Evolutionary conservation across 2,329 filamentous ascomycete genomes (phyloP).

Genomic region (Aspergillus pseudoterreus): DNA sequence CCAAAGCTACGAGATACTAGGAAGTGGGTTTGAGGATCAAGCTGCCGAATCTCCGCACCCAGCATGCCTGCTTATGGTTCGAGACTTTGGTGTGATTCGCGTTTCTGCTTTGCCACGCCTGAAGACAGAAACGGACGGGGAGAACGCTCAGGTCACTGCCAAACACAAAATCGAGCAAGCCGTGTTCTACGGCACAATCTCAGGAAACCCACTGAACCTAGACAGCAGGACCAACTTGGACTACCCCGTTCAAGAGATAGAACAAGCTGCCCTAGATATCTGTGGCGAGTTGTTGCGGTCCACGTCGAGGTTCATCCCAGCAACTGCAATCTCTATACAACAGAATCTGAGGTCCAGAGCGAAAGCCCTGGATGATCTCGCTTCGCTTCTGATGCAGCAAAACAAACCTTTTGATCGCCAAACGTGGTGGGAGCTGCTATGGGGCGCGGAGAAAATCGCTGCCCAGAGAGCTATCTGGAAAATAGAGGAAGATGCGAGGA

Average conservation of each 20-base stretch:
- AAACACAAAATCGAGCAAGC: slow-evolving; percentile 92
- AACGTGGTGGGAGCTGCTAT: slow-evolving; percentile 77
- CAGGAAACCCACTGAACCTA: slow-evolving; percentile 85
- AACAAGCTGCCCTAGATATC: slow-evolving; percentile 70
- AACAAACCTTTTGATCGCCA: slow-evolving; percentile 60
- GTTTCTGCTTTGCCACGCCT: slow-evolving; percentile 41
- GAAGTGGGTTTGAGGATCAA: slow-evolving; percentile 46
- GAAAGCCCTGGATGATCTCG: slow-evolving; percentile 70
- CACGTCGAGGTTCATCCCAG: slow-evolving; percentile 68
- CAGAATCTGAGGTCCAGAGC: slow-evolving; percentile 73
- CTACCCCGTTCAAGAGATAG: slow-evolving; percentile 68
- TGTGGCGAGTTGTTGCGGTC: slow-evolving; percentile 81
- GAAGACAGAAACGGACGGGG: slow-evolving; percentile 46
- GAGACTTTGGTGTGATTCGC: slow-evolving; percentile 56
- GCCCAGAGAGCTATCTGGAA: slow-evolving; percentile 78
- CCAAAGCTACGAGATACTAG: slow-evolving; percentile 48
- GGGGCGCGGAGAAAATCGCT: slow-evolving; percentile 84
- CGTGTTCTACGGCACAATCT: slow-evolving; percentile 81
- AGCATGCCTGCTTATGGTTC: slow-evolving; percentile 52
- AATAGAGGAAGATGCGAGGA: slow-evolving; percentile 67
- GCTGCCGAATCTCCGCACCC: slow-evolving; percentile 35
- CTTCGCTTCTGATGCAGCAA: slow-evolving; percentile 64
- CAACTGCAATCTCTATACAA: slow-evolving; percentile 70
- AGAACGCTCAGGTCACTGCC: slow-evolving; percentile 60
- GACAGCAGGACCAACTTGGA: slow-evolving; percentile 62